A percentile compares a stretch with the other conserved stretches of the same genome.
phyloP scores from a whole-genome alignment of 495 filamentous ascomycete species.

The Tuber magnatum region DNA sequence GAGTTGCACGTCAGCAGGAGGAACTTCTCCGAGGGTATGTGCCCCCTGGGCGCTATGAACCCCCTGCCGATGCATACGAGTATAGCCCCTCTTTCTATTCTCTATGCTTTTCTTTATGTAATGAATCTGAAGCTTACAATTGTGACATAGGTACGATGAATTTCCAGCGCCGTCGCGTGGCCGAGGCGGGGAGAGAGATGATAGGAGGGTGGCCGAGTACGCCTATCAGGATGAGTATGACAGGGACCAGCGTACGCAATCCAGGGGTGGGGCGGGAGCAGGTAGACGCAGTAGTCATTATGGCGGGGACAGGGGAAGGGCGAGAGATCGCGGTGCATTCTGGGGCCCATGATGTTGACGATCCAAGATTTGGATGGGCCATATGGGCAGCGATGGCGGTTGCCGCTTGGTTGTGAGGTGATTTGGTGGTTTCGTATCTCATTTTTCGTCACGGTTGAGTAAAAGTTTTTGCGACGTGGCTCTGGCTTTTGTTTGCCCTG shows the following conservation, averaged over 20 bases:
- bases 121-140: not conserved
- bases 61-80: conserved; percentile 28
- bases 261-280: conserved; percentile 10
- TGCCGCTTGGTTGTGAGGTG: not conserved
- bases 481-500: not conserved
- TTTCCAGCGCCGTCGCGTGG: conserved; percentile 8
- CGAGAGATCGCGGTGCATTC: not conserved
- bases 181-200: conserved; percentile 24
- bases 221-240: conserved; percentile 31
- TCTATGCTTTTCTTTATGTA: not conserved
- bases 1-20: conserved; percentile 22
- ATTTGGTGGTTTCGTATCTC: not conserved
- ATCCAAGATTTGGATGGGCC: conserved; percentile 1
- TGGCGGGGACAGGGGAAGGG: conserved; percentile 11
- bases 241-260: conserved; percentile 15
- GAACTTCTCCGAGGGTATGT: conserved; percentile 23
- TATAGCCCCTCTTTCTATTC: conserved; percentile 13
- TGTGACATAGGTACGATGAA: conserved; percentile 22
- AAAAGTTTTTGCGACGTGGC: not conserved
- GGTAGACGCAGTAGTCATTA: conserved; percentile 22
- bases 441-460: not conserved
- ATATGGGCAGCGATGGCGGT: conserved; percentile 1
- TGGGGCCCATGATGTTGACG: not conserved
- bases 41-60: conserved; percentile 6
- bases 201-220: conserved; percentile 27